These are phyloP conservation scores for Candida sakaeoensis DNA, from an alignment of 805 yeast species.

Conservation along the genomic window DNA sequence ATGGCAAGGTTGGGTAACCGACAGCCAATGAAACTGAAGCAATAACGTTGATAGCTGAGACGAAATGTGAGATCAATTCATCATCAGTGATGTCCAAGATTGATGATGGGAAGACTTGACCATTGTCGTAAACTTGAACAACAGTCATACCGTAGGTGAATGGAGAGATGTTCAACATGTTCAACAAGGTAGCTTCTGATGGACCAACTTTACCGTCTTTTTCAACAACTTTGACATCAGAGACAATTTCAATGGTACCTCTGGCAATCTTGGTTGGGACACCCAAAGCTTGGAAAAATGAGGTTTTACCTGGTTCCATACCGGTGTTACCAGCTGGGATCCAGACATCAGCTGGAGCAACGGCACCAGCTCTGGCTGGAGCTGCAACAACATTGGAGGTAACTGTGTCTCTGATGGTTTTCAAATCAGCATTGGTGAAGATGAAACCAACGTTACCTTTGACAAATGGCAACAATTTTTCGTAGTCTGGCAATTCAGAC, in stretches of 20 bases:
- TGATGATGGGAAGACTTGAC: constrained; percentile 95
- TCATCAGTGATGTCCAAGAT: constrained; percentile 98
- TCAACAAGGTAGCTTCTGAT: constrained; percentile 97
- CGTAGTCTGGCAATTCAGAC: constrained; percentile 91
- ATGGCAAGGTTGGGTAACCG: constrained; percentile 99
- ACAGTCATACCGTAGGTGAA: constrained; percentile 98
- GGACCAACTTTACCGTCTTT: constrained; percentile 92
- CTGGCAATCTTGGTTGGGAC: constrained; percentile 99
- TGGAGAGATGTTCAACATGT: constrained; percentile 99
- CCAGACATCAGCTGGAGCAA: constrained; percentile 97
- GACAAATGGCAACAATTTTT: constrained; percentile 90
- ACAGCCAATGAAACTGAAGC: constrained; percentile 96
- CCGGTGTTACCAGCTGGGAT: constrained; percentile 99
- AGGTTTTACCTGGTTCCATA: constrained; percentile 99
- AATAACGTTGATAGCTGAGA: constrained; percentile 87
- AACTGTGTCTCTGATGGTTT: constrained; percentile 84
- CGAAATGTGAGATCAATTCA: constrained; percentile 89
- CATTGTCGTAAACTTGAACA: constrained; percentile 96
- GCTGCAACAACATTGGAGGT: constrained; percentile 97
- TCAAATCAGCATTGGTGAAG: constrained; percentile 95
- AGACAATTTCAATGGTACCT: constrained; percentile 99
- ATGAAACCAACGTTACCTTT: constrained; percentile 99
- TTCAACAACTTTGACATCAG: constrained; percentile 92
- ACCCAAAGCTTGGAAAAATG: constrained; percentile 99
- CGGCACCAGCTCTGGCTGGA: constrained; percentile 99